These are phyloP conservation scores for Hemisphaericaspora subhashii DNA, from an alignment of 1,139 yeast genomes.

Conservation along the genomic window DNA sequence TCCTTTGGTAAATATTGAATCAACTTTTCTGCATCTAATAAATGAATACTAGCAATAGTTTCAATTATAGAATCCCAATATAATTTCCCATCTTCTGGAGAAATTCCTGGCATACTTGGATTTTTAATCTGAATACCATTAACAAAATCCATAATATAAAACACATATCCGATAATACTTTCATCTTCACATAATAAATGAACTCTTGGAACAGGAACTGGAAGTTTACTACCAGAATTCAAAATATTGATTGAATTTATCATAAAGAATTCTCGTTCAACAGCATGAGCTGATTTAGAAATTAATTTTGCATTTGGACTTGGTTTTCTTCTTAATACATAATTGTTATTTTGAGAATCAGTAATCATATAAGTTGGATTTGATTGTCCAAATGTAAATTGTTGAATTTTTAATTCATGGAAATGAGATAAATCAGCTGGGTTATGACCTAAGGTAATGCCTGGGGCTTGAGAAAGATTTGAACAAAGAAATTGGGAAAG, in stretches of 20 bases:
- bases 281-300: conserved; percentile 63
- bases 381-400: conserved; percentile 66
- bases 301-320: conserved; percentile 53
- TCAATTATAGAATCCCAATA: conserved; percentile 55
- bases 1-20: conserved; percentile 44
- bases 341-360: conserved; percentile 40
- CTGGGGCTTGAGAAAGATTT: conserved; percentile 5
- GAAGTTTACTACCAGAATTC: conserved; percentile 23
- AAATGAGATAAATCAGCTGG: conserved; percentile 20
- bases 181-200: conserved; percentile 54
- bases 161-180: conserved; percentile 47
- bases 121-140: conserved; percentile 60
- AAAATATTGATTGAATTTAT: conserved; percentile 45
- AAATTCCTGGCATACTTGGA: conserved; percentile 48
- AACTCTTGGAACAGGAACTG: conserved; percentile 53
- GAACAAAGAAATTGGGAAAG: conserved; percentile 30
- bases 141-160: conserved; percentile 62
- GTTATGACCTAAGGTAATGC: conserved; percentile 21
- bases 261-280: conserved; percentile 62
- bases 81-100: conserved; percentile 20
- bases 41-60: conserved; percentile 54
- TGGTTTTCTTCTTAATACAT: conserved; percentile 63
- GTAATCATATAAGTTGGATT: conserved; percentile 61
- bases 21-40: conserved; percentile 47
- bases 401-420: conserved; percentile 31